Base-by-base conservation (phyloP, 2,329 filamentous ascomycete genomes). In the Beauveria medogensis region DNA sequence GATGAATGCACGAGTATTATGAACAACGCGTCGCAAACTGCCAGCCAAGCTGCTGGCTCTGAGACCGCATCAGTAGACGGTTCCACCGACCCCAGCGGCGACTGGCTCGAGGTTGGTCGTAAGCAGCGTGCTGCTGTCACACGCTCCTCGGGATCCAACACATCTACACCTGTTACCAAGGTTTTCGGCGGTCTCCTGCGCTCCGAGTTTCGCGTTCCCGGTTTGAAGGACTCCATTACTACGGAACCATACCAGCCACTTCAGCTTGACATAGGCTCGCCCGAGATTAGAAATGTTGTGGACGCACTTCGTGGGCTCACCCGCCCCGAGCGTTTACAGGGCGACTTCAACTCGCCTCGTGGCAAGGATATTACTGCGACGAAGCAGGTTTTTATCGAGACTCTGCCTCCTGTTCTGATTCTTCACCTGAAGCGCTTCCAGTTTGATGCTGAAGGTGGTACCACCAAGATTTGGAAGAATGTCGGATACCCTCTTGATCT, bases 401-500 rank as follows among this genome's bases (percentile, higher is more conserved):
- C 86, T 1, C 79, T 97, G 18, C 94, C 94, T 0, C 91, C 92
- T 0, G 90, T 97, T 4, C 82, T 99, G 14, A 96, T 97, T 59
- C 82, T 99, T 9, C 94, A 99, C 70, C 81, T 99, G 47, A 99
- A 99, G 77, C 91, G 94, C 50, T 99, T 99, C 80, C 91, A 97
- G 69, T 97, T 96, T 68, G 92, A 97, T 69, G 90, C 87, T 63
- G 84, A 88, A 62, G 90, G 88, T 50, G 92, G 92, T 26, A 96
- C 92, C 0, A 89, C 96, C 69, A 99, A 99, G 80, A 96, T 97
- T 65, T 97, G 93, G 91, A 99, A 97, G 79, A 96, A 93, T 77
- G 82, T 99, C 62, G 93, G 92, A 22, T 99, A 99, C 70, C 94
- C 94, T 0, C 79, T 99, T 30, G 92, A 97, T 69, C 81, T 99